phyloP scores from a whole-genome alignment of 768 basidiomycete genomes.

The Hypsizygus marmoreus region DNA sequence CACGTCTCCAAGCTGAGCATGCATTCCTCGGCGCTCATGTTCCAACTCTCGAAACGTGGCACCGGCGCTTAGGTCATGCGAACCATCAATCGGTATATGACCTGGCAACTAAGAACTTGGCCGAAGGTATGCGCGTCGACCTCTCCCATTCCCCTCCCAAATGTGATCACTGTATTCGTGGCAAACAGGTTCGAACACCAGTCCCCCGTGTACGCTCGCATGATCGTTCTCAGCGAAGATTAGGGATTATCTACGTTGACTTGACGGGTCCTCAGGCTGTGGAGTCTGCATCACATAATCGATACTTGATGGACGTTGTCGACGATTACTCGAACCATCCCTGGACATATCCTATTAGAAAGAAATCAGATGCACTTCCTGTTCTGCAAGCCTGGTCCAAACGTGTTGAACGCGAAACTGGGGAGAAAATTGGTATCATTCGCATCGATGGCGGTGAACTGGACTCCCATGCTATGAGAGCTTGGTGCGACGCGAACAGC shows the following conservation, averaged over 20 bases:
- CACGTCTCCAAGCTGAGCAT: conserved; percentile 12
- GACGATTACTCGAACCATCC: conserved; percentile 1
- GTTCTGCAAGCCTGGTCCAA: background rate
- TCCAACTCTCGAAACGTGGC: conserved; percentile 26
- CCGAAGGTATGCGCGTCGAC: conserved; percentile 7
- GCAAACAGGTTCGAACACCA: conserved; percentile 9
- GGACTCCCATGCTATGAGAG: conserved; percentile 18
- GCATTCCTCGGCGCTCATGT: conserved; percentile 8
- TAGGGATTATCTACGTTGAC: conserved; percentile 10
- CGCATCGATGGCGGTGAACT: conserved; percentile 25
- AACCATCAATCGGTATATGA: conserved; percentile 24
- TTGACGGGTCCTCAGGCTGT: background rate
- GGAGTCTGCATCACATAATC: background rate
- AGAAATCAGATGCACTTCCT: background rate
- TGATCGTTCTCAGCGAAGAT: background rate
- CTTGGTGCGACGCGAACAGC: conserved; percentile 16
- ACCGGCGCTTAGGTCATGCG: conserved; percentile 26
- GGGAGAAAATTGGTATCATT: conserved; percentile 12
- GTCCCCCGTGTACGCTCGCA: background rate
- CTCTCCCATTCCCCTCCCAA: background rate
- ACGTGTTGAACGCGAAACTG: background rate
- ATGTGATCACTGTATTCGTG: conserved; percentile 8
- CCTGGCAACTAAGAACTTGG: conserved; percentile 17
- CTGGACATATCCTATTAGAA: background rate
- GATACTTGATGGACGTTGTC: background rate